Percentiles rank a stretch among this genome's conserved stretches.
phyloP scores from a whole-genome alignment of 2,329 filamentous ascomycete genomes.

The Diplodia sapinea region DNA sequence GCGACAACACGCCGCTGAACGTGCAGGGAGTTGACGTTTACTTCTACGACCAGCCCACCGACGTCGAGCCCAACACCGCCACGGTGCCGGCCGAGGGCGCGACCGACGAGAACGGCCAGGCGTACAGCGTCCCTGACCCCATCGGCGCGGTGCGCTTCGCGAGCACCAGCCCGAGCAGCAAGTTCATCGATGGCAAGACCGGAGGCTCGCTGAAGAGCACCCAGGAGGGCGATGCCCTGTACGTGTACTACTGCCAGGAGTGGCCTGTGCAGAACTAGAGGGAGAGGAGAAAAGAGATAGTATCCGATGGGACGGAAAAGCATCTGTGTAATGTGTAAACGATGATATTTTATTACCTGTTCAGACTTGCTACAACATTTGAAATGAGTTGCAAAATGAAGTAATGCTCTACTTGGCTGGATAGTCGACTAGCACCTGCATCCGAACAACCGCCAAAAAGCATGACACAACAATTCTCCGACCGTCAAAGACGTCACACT shows the following conservation, averaged over 20 bases:
- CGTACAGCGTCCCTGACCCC: slow-evolving; percentile 5
- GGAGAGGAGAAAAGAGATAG: background rate
- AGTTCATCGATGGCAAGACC: slow-evolving; percentile 25
- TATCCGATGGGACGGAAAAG: background rate
- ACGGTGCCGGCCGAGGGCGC: slow-evolving; percentile 18
- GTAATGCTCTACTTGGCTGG: too few species aligned
- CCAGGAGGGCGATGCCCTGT: slow-evolving; percentile 16
- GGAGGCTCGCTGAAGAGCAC: slow-evolving; percentile 15
- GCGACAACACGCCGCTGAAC: slow-evolving; percentile 21
- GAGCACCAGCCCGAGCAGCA: slow-evolving; percentile 8
- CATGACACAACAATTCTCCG: too few species aligned
- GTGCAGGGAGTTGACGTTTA: slow-evolving; percentile 18
- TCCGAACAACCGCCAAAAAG: too few species aligned
- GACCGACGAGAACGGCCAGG: background rate
- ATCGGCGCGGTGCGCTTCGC: slow-evolving; percentile 23
- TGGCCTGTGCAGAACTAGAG: slow-evolving; percentile 23
- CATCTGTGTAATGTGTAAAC: slow-evolving; percentile 1
- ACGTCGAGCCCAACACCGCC: slow-evolving; percentile 5
- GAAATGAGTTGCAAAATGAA: too few species aligned
- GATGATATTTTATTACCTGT: background rate
- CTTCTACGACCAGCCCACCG: slow-evolving; percentile 27
- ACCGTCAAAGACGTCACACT: too few species aligned
- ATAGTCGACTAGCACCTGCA: too few species aligned
- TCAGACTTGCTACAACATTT: too few species aligned
- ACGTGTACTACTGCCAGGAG: slow-evolving; percentile 28